Evolutionary conservation across 2,329 filamentous ascomycete genomes (phyloP).

Genomic region (Ophiostoma perfectum): DNA sequence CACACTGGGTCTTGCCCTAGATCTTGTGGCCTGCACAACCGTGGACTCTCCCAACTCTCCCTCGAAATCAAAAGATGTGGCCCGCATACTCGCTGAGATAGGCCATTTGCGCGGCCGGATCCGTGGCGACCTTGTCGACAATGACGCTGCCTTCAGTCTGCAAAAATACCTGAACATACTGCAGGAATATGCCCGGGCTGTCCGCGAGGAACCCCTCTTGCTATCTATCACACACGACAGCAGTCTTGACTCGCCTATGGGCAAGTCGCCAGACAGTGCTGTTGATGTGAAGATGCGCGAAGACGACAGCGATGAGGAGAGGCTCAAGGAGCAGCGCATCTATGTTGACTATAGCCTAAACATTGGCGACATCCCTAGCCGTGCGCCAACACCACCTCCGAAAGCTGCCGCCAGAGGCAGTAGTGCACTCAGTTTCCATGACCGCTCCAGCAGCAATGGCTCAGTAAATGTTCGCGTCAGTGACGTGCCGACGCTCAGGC

Average conservation of each 20-base stretch:
- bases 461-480: slow-evolving; percentile 8
- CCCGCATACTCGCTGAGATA: slow-evolving; percentile 35
- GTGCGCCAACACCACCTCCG: slow-evolving; percentile 31
- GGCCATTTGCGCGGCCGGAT: slow-evolving; percentile 32
- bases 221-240: neutral
- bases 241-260: neutral
- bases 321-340: neutral
- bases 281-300: neutral
- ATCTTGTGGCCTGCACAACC: slow-evolving; percentile 35
- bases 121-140: slow-evolving; percentile 51
- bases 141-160: slow-evolving; percentile 63
- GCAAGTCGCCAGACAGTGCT: neutral
- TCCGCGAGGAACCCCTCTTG: neutral
- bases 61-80: slow-evolving; percentile 31
- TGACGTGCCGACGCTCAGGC: neutral
- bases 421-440: slow-evolving; percentile 12
- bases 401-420: slow-evolving; percentile 25
- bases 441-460: slow-evolving; percentile 1
- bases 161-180: slow-evolving; percentile 65
- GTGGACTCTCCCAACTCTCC: slow-evolving; percentile 25
- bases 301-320: neutral
- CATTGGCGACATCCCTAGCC: slow-evolving; percentile 26
- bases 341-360: neutral
- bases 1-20: slow-evolving; percentile 38
- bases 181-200: slow-evolving; percentile 51